Percentiles rank a stretch among this genome's conserved stretches.
These are phyloP conservation scores for Castanospermum australe DNA, from an alignment of 306 rosid species.

Conservation along the genomic window DNA sequence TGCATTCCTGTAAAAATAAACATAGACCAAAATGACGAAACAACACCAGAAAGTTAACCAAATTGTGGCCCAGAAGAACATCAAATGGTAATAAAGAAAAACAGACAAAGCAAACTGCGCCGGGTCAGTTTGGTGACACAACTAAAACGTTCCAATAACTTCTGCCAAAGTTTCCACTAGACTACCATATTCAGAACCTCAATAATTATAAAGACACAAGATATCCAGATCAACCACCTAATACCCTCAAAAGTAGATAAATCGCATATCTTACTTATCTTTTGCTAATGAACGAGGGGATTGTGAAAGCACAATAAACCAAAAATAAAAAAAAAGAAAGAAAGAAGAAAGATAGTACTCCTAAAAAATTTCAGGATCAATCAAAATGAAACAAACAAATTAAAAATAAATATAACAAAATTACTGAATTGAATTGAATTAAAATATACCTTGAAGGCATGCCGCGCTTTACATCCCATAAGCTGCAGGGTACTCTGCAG, in stretches of 20 bases:
- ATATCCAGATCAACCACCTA: conserved; percentile 35
- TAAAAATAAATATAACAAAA: neutral
- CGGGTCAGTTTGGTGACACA: neutral
- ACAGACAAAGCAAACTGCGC: neutral
- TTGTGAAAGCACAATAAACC: neutral
- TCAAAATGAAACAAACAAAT: neutral
- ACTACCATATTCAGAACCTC: neutral
- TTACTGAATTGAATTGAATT: neutral
- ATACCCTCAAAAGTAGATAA: neutral
- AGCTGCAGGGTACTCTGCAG: conserved; percentile 86
- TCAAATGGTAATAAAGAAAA: neutral
- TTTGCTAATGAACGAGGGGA: neutral
- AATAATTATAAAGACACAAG: neutral
- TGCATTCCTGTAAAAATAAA: neutral
- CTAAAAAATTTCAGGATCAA: neutral
- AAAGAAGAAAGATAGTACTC: neutral
- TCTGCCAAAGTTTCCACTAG: neutral
- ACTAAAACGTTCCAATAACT: neutral
- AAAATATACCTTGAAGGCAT: conserved; percentile 88
- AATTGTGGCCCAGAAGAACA: neutral
- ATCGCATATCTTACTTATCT: neutral
- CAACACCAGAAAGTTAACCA: conserved; percentile 2
- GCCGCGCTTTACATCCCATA: conserved; percentile 94
- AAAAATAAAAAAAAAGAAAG: neutral
- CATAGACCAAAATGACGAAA: neutral